Conservation (phyloP, 257 asterid genomes). For the Solanum ahanhuiri region DNA sequence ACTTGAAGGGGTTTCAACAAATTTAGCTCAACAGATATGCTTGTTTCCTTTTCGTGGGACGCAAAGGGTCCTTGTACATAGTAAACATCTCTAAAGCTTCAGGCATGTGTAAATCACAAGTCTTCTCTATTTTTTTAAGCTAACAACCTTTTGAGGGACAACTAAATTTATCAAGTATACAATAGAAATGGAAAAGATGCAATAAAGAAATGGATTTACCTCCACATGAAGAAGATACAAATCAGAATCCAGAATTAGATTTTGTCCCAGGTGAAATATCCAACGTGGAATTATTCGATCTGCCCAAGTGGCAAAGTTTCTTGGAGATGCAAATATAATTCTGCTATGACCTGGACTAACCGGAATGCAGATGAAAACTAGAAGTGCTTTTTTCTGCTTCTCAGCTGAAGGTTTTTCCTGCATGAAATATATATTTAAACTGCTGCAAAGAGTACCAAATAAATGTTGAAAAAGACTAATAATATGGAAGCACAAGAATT, state of each 20-base stretch:
- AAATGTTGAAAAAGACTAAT: background rate
- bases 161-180: background rate
- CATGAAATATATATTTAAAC: slow-evolving; percentile 7
- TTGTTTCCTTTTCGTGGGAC: background rate
- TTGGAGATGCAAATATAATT: slow-evolving; percentile 51
- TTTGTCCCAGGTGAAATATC: slow-evolving; percentile 61
- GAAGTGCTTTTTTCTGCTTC: slow-evolving; percentile 27
- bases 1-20: background rate
- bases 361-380: slow-evolving; percentile 64
- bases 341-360: slow-evolving; percentile 82
- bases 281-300: slow-evolving; percentile 58
- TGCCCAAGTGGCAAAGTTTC: slow-evolving; percentile 61
- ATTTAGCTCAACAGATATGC: background rate
- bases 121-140: background rate
- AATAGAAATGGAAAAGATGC: background rate
- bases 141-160: background rate
- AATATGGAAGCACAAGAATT: background rate
- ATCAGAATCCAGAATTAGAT: slow-evolving; percentile 70
- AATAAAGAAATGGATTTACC: slow-evolving; percentile 15
- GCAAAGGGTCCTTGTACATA: background rate
- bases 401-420: slow-evolving; percentile 24
- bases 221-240: slow-evolving; percentile 66
- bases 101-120: background rate
- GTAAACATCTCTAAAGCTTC: background rate
- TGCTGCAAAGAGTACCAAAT: background rate